phyloP scores from a whole-genome alignment of 495 filamentous ascomycete genomes.

The Tuber umbilicatum region DNA sequence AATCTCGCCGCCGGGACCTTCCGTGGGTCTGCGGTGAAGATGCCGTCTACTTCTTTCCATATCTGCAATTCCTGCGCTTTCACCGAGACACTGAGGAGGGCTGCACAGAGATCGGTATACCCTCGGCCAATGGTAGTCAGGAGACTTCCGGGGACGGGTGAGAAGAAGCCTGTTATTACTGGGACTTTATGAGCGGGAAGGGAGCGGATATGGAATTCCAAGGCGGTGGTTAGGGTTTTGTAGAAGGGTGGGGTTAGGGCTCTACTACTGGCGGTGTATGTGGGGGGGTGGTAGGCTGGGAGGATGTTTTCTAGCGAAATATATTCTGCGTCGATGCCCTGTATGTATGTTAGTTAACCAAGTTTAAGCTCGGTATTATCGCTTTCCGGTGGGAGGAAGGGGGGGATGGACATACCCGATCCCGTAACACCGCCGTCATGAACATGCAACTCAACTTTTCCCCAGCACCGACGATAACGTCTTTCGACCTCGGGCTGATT shows the following conservation, averaged over 20 bases:
- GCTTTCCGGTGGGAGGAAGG: not conserved
- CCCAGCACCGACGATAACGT: constrained; percentile 79
- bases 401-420: constrained; percentile 46
- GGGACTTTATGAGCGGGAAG: constrained; percentile 63
- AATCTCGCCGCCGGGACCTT: constrained; percentile 76
- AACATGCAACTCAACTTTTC: constrained; percentile 87
- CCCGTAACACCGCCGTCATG: constrained; percentile 71
- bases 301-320: constrained; percentile 64
- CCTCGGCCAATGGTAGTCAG: constrained; percentile 67
- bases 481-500: constrained; percentile 70
- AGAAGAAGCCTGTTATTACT: constrained; percentile 53
- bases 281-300: not conserved
- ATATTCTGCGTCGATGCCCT: constrained; percentile 73
- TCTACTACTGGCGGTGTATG: constrained; percentile 56
- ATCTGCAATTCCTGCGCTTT: constrained; percentile 72
- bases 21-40: constrained; percentile 75
- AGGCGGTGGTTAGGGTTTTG: constrained; percentile 54
- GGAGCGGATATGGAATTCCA: constrained; percentile 60
- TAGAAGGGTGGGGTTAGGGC: constrained; percentile 71
- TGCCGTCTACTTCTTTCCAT: constrained; percentile 87
- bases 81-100: constrained; percentile 66
- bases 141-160: constrained; percentile 52
- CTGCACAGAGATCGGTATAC: constrained; percentile 79
- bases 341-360: constrained; percentile 15
- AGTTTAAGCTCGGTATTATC: not conserved